phyloP scores from a whole-genome alignment of 2,329 filamentous ascomycete genomes.

The Diaporthe helianthi region DNA sequence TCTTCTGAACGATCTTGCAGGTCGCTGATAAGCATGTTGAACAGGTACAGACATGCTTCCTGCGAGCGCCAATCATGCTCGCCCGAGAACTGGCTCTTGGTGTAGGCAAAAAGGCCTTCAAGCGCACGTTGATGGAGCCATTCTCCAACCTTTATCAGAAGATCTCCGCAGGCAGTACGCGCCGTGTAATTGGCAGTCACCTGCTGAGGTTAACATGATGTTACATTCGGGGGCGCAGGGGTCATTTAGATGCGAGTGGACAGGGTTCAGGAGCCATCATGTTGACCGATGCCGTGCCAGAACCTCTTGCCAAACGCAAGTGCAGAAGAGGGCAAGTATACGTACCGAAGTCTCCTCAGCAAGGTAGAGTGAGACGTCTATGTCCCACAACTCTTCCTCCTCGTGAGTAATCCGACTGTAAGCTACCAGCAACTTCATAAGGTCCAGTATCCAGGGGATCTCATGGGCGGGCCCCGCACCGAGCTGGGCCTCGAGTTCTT shows the following conservation, averaged over 20 bases:
- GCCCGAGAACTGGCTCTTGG: slow-evolving; percentile 73
- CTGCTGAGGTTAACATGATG: slow-evolving; percentile 22
- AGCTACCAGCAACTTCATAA: slow-evolving; percentile 83
- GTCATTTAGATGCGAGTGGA: too few species aligned
- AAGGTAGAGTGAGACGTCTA: slow-evolving; percentile 93
- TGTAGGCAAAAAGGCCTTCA: slow-evolving; percentile 80
- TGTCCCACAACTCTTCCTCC: slow-evolving; percentile 94
- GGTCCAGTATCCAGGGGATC: slow-evolving; percentile 83
- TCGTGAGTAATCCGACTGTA: slow-evolving; percentile 92
- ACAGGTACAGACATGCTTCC: slow-evolving; percentile 83
- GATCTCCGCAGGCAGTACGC: slow-evolving; percentile 87
- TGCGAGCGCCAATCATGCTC: slow-evolving; percentile 67
- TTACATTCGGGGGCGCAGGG: neutral
- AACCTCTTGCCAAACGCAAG: neutral
- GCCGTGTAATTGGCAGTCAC: slow-evolving; percentile 95
- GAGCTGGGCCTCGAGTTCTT: slow-evolving; percentile 85
- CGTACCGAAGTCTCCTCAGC: slow-evolving; percentile 85
- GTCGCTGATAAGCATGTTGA: slow-evolving; percentile 84
- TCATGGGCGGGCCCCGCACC: slow-evolving; percentile 65
- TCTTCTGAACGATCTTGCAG: slow-evolving; percentile 78
- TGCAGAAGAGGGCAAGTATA: neutral
- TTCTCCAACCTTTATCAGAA: slow-evolving; percentile 91
- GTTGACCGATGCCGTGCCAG: neutral
- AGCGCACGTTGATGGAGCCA: slow-evolving; percentile 81
- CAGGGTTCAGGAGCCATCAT: neutral